Base-by-base conservation (phyloP, 768 basidiomycete species). In the Tricholomella constricta region DNA sequence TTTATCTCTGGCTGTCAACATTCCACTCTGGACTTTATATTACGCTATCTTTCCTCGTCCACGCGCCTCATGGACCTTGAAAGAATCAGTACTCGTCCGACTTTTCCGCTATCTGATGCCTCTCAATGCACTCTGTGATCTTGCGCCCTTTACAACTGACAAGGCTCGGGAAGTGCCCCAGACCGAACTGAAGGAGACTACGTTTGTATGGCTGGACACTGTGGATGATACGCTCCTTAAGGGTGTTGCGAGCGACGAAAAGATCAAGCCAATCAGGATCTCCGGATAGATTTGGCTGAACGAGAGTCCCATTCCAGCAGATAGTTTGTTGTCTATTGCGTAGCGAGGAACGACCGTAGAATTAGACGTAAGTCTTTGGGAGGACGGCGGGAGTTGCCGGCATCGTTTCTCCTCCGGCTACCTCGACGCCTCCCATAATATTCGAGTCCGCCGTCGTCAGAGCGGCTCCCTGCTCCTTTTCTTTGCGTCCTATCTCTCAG, bases 231-330 rank as follows among this genome's bases (percentile, higher is more conserved):
- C 43, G 12, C 43, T 62, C 12, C 38, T 66, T 34, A 23, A 26
- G 29, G 62, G 57, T 11, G 37, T 51, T 8, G 64, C 63, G 11
- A 26, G 43, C n/a, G 59, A 64, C 22, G 55, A 48, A 20, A 57
- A 48, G 34, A 48, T 64, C 15, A 36, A 43, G 22, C 59, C 64
- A 11, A 47, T 60, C 1, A 50, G 57, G 29, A 57, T 66, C 17
- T 61, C 65, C 19, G 65, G 61, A 10, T 66, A 66, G 37, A 38
- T 63, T n/a, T 65, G 62, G 62, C 62, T 62, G 6, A 63, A 62
- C 47, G 51, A 26, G 14, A 47, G 34, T 11, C 34, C 46, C 11
- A 47, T 47, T 14, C 34, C 22, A 19, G 20, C 38, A 10, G 38
- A 40, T 19, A 22, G 38, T n/a, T n/a, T n/a, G n/a, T n/a, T n/a